Percentiles rank a stretch among this genome's conserved stretches.
Evolutionary conservation across 1,139 yeast genomes (phyloP).

Genomic region (Blastobotrys persicus): DNA sequence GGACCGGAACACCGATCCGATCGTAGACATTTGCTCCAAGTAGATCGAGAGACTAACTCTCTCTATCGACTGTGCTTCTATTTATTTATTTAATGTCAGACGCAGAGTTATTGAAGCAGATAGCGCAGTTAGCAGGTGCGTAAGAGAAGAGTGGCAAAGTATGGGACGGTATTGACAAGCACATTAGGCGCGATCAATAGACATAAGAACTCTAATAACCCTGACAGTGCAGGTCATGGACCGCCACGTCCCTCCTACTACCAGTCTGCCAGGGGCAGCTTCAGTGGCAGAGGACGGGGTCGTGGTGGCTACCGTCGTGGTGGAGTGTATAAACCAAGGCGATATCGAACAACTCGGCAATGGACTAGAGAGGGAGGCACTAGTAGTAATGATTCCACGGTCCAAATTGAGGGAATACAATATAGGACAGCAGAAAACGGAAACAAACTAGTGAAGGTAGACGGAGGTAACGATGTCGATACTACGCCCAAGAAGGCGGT

Average conservation of each 20-base stretch:
- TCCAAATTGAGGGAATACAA: constrained; percentile 29
- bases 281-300: constrained; percentile 18
- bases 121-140: constrained; percentile 33
- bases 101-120: constrained; percentile 31
- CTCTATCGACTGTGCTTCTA: not conserved
- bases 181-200: constrained; percentile 33
- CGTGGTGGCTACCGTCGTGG: constrained; percentile 15
- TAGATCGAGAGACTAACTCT: too few relatives aligned
- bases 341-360: constrained; percentile 3
- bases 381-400: constrained; percentile 5
- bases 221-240: not conserved
- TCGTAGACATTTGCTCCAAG: too few relatives aligned
- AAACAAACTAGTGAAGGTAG: constrained; percentile 26
- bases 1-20: too few relatives aligned
- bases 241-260: constrained; percentile 5
- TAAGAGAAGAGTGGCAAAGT: not conserved
- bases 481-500: constrained; percentile 28
- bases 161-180: constrained; percentile 9
- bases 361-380: constrained; percentile 8
- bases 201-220: constrained; percentile 26
- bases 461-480: constrained; percentile 6
- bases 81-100: constrained; percentile 27
- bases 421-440: constrained; percentile 27
- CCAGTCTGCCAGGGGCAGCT: constrained; percentile 13
- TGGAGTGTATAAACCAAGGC: not conserved